These are phyloP conservation scores for Apiospora sp. DNA, from an alignment of 2,329 filamentous ascomycete genomes.

Conservation along the genomic window DNA sequence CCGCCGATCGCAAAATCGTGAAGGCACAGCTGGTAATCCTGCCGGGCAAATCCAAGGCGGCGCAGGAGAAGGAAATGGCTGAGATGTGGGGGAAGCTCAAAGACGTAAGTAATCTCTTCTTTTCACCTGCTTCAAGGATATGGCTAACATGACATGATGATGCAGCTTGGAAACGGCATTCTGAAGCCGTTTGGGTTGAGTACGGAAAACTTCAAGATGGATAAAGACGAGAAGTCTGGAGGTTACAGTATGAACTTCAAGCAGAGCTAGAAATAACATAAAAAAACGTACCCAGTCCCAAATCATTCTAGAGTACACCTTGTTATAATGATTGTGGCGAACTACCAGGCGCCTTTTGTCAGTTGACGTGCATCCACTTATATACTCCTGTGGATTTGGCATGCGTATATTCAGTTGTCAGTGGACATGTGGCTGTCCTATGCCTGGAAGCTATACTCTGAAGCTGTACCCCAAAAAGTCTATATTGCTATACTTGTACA, in stretches of 20 bases:
- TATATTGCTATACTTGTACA: background rate
- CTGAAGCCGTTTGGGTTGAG: conserved; percentile 92
- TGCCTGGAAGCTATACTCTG: background rate
- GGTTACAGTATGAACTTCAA: conserved; percentile 95
- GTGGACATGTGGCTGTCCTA: background rate
- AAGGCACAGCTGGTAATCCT: conserved; percentile 70
- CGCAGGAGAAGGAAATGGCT: conserved; percentile 85
- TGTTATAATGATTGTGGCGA: too few relatives aligned
- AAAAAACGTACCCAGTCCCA: background rate
- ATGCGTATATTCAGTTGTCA: background rate
- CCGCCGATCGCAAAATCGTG: conserved; percentile 73
- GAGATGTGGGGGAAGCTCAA: conserved; percentile 99
- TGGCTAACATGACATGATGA: conserved; percentile 10
- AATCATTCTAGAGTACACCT: too few relatives aligned
- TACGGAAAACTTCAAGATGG: conserved; percentile 94
- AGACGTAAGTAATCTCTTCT: conserved; percentile 60
- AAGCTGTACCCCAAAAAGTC: too few relatives aligned
- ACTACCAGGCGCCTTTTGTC: background rate
- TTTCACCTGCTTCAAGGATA: background rate
- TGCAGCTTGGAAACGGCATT: conserved; percentile 85
- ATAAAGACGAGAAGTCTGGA: conserved; percentile 86
- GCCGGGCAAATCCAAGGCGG: conserved; percentile 74
- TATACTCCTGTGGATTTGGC: background rate
- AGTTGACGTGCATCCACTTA: background rate
- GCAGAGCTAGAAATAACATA: conserved; percentile 41